Conservation (phyloP, 129 eudicot genomes). For the Tagetes erecta region DNA sequence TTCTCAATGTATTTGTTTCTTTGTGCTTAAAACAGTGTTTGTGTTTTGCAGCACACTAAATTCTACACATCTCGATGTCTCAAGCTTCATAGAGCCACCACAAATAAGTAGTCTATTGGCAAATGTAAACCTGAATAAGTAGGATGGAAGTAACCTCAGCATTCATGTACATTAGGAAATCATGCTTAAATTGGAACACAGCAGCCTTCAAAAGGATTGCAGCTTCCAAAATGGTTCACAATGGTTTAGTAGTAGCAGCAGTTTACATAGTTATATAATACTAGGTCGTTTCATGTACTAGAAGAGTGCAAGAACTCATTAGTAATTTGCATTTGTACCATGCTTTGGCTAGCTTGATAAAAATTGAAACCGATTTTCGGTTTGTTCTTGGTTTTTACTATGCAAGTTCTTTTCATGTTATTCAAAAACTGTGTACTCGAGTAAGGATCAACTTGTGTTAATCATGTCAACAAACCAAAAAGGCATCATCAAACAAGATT, state of each 20-base stretch:
- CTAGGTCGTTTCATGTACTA: constrained; percentile 8
- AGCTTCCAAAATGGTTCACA: constrained; percentile 19
- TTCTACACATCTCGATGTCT: not conserved
- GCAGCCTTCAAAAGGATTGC: constrained; percentile 5
- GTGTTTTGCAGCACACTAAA: constrained; percentile 21
- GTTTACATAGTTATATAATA: constrained; percentile 19
- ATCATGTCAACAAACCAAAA: not conserved
- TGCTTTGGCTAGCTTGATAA: constrained; percentile 10
- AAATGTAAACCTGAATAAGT: constrained; percentile 29
- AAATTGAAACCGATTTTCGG: not conserved
- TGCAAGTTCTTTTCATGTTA: no score
- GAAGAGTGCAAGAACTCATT: not conserved
- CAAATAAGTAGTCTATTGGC: constrained; percentile 19
- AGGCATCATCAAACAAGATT: constrained; percentile 1
- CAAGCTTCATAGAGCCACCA: not conserved
- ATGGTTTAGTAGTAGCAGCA: constrained; percentile 19
- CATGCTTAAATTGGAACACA: constrained; percentile 16
- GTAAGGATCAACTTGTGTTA: not conserved
- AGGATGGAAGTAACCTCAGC: not conserved
- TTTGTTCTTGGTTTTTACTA: not conserved
- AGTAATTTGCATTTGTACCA: constrained; percentile 6
- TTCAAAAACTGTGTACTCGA: no score
- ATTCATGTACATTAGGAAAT: constrained; percentile 16
- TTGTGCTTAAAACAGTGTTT: constrained; percentile 2
- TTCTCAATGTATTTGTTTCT: not conserved